Evolutionary conservation across 257 asterid species (phyloP), one percentile per base, ranked within the genome.

Genomic region (Nyctanthes arbortristis): DNA sequence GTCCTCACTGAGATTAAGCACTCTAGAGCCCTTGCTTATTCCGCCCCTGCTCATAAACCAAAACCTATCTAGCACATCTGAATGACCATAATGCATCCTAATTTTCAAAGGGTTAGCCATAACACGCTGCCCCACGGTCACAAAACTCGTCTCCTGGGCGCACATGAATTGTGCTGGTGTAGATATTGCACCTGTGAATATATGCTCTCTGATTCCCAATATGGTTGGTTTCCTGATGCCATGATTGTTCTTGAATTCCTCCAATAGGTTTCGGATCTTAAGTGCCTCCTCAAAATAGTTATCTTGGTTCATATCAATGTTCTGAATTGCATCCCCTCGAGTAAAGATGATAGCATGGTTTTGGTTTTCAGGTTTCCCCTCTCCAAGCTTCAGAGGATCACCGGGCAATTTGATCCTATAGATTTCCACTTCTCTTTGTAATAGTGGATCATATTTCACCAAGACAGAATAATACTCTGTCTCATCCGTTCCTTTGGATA

Each of bases 131-230:
- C 98, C 98, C 87, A 93, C 81, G 62, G 98, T 93, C 71, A 93
- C 98, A 65, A 93, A 93, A 80, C 98, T 93, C 62, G 80, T 90
- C 79, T 93, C 98, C 87, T 93, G 98, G 36, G 98, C 87, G 39
- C 97, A 93, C 98, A 93, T 93, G 80, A 93, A 93, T 97, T 94
- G 90, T 60, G 98, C 98, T 74, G 88, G 96, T 55, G 98, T 88
- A 45, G 98, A 93, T 58, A 93, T 97, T 11, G 97, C 88, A 67
- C 98, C 98, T 3, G 98, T 93, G 65, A 93, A 93, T 39, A 90
- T 83, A 73, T 93, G 96, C 72, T 93, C 98, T 70, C 98, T 84
- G 49, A 93, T 97, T 47, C 98, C 98, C 71, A 93, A 79, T 63
- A 93, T 93, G 56, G 95, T 87, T 36, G 98, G 98, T 80, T 90